Conservation (phyloP, 75 land plant species). For the Sequoia sempervirens region DNA sequence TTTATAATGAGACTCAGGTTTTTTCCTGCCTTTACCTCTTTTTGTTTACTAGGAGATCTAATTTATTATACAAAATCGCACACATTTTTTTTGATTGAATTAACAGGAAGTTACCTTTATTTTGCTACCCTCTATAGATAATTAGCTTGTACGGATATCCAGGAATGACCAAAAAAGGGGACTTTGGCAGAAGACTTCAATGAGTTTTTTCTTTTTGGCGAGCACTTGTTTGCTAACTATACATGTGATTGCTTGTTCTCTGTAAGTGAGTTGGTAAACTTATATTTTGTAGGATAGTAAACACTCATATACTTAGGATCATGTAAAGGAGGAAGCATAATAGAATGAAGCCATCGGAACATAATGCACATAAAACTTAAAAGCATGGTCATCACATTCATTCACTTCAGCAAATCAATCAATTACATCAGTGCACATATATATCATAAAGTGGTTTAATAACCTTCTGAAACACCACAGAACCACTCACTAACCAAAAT, state of each 20-base stretch:
- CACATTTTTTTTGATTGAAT: neutral
- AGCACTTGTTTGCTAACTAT: neutral
- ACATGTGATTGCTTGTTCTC: neutral
- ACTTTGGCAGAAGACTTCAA: neutral
- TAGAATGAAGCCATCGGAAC: too few relatives aligned
- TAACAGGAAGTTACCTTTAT: neutral
- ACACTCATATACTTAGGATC: too few relatives aligned
- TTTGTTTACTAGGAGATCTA: neutral
- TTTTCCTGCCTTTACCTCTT: neutral
- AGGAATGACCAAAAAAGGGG: neutral
- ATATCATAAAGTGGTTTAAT: too few relatives aligned
- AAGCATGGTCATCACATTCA: too few relatives aligned
- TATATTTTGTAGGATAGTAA: neutral
- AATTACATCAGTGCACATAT: too few relatives aligned
- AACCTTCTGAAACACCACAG: too few relatives aligned
- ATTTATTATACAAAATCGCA: neutral
- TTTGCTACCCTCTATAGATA: neutral
- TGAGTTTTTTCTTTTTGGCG: neutral
- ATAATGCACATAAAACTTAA: too few relatives aligned
- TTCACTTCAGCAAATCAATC: too few relatives aligned
- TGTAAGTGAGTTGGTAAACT: neutral
- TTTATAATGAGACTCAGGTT: conserved; percentile 89
- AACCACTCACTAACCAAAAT: too few relatives aligned
- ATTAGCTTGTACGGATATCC: neutral
- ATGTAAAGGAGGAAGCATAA: too few relatives aligned